Evolutionary conservation across 345 rosid genomes (phyloP).

Genomic region (Lumnitzera littorea): DNA sequence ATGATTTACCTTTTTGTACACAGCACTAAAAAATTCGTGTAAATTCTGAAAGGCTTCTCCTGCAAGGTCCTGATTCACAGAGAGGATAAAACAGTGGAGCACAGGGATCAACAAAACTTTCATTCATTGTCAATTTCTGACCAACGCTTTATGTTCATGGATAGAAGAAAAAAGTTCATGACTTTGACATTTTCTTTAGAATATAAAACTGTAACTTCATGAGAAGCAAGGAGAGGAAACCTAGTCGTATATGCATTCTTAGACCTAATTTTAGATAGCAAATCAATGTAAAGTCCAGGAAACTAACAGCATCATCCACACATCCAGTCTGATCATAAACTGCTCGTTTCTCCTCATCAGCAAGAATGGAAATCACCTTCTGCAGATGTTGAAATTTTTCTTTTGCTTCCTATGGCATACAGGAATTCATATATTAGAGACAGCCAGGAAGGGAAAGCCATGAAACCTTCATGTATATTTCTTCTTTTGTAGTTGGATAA

Average conservation of each 20-base stretch:
- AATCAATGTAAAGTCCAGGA: background rate
- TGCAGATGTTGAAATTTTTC: constrained; percentile 95
- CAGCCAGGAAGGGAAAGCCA: too few species aligned
- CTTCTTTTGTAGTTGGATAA: background rate
- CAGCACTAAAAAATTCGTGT: constrained; percentile 57
- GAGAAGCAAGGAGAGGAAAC: background rate
- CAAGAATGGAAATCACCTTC: constrained; percentile 83
- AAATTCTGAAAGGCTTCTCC: constrained; percentile 71
- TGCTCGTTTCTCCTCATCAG: constrained; percentile 79
- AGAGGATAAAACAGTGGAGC: background rate
- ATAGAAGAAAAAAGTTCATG: background rate
- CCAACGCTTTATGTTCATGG: background rate
- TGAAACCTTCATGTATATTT: background rate
- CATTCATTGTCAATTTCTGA: too few species aligned
- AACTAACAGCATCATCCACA: constrained; percentile 83
- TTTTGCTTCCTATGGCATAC: constrained; percentile 61
- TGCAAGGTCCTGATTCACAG: constrained; percentile 60
- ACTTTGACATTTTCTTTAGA: background rate
- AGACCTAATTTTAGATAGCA: background rate
- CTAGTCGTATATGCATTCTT: too few species aligned
- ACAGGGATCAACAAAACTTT: too few species aligned
- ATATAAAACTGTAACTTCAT: too few species aligned
- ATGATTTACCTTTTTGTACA: constrained; percentile 60
- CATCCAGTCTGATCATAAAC: constrained; percentile 88
- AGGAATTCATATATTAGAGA: too few species aligned